Base-by-base conservation (phyloP, 768 basidiomycete species). In the Pholiota microspora region DNA sequence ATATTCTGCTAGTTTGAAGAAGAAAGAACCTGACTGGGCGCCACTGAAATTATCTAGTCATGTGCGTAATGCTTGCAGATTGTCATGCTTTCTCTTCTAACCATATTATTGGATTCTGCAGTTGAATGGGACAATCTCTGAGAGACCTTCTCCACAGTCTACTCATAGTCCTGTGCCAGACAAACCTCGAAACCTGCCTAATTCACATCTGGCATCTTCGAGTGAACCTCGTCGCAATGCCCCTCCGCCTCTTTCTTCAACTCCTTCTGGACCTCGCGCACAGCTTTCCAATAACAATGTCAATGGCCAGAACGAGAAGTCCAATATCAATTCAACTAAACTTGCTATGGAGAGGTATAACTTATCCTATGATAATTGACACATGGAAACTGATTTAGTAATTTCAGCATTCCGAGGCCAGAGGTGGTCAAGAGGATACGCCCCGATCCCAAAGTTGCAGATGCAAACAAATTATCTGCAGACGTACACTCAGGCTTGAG, bases 1-100 rank as follows among this genome's bases (percentile, higher is more conserved):
- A 18, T 91, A 90, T 67, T 80, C 83, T 15, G 87, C 89, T 3
- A 82, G 84, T 63, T 70, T 92, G 64, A 89, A 88, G 71, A 89
- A 86, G 63, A 78, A 87, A 28, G 88, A 90, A 65, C 56, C 79
- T 4, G 66, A 82, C 18, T 89, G 86, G 77, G 55, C 66, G 15
- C 58, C 70, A 18, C 63, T 73, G 29, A 74, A 73, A 49, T 59
- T 32, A 24, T 58, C 51, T 66, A 71, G 57, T 67, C 72, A 58
- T 23, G 66, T 59, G 52, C 47, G 18, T 9, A 16, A 42, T 18
- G 8, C 16, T 1, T 16, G 16, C 4, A 18, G 18, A 42, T 9
- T n/a, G 21, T 29, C 27, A 4, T 10, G n/a, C 13, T 42, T 38
- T 24, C 24, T 32, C 35, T 50, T 36, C 47, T n/a, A 18, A n/a